Base-by-base conservation (phyloP, 163 green algal species). In the Botryococcus braunii region DNA sequence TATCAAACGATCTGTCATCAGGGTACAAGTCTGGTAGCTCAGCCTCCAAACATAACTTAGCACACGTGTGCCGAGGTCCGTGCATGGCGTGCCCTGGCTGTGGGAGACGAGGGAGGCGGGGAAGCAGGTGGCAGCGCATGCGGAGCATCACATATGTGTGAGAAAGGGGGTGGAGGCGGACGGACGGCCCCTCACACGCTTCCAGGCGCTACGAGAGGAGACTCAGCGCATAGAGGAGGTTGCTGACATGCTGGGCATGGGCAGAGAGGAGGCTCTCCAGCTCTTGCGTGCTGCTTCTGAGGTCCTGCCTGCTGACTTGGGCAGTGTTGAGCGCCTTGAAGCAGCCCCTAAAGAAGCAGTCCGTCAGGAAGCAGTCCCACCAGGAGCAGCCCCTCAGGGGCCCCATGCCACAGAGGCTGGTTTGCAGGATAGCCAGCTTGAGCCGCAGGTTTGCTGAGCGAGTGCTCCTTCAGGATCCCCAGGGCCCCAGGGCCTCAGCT, bases 51-150 rank as follows among this genome's bases (percentile, higher is more conserved):
- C n/a, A n/a, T n/a, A n/a, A n/a, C n/a, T n/a, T n/a, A n/a, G n/a
- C n/a, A n/a, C n/a, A n/a, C n/a, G n/a, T n/a, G n/a, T n/a, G n/a
- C n/a, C n/a, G n/a, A n/a, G n/a, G n/a, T n/a, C n/a, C n/a, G n/a
- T n/a, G n/a, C n/a, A n/a, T n/a, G n/a, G n/a, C n/a, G n/a, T n/a
- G n/a, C n/a, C n/a, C n/a, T n/a, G n/a, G n/a, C n/a, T n/a, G n/a
- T n/a, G n/a, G n/a, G n/a, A n/a, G n/a, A n/a, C n/a, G n/a, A n/a
- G n/a, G n/a, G n/a, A n/a, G n/a, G n/a, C n/a, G 9, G 23, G 17
- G 2, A 2, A 74, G 68, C 81, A 94, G 83, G 88, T 95, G 37
- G 87, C 88, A 27, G 88, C 87, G 4, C 78, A 84, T 61, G 87
- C 85, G 0, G 64, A 83, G 6, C 73, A 79, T 38, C 88, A 95